Conservation (phyloP, 106 monocot species). For the Iris macrosiphon region DNA sequence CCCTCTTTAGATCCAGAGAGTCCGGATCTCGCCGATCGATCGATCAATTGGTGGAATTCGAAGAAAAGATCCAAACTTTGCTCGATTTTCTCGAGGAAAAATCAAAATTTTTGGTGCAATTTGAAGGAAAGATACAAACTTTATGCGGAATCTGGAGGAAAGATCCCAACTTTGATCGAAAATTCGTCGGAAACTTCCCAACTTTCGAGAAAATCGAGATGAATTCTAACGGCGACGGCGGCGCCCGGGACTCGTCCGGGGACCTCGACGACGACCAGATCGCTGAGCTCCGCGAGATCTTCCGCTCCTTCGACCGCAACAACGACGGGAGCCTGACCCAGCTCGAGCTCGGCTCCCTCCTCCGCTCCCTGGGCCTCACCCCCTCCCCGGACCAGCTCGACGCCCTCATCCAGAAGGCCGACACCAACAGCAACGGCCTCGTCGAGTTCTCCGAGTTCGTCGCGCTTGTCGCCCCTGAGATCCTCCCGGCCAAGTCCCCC, state of each 20-base stretch:
- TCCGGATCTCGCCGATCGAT: neutral
- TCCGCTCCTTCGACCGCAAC: constrained; percentile 84
- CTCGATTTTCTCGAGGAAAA: neutral
- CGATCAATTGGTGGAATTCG: neutral
- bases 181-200: too few species aligned
- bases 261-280: constrained; percentile 59
- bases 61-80: neutral
- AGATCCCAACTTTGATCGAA: too few species aligned
- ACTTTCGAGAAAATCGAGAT: too few species aligned
- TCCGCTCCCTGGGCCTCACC: constrained; percentile 67
- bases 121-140: neutral
- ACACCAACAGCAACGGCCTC: constrained; percentile 72
- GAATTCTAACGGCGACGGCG: constrained; percentile 5
- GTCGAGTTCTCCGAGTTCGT: constrained; percentile 93
- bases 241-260: constrained; percentile 1
- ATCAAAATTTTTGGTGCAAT: neutral
- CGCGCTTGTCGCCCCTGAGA: constrained; percentile 47
- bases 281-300: constrained; percentile 77
- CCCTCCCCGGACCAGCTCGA: constrained; percentile 69
- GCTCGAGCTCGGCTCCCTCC: constrained; percentile 82
- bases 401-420: constrained; percentile 37
- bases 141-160: neutral
- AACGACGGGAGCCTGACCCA: constrained; percentile 87
- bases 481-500: constrained; percentile 38
- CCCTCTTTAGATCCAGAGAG: neutral